phyloP scores from a whole-genome alignment of 331 rosid species.

The Erythrophleum ivorense region DNA sequence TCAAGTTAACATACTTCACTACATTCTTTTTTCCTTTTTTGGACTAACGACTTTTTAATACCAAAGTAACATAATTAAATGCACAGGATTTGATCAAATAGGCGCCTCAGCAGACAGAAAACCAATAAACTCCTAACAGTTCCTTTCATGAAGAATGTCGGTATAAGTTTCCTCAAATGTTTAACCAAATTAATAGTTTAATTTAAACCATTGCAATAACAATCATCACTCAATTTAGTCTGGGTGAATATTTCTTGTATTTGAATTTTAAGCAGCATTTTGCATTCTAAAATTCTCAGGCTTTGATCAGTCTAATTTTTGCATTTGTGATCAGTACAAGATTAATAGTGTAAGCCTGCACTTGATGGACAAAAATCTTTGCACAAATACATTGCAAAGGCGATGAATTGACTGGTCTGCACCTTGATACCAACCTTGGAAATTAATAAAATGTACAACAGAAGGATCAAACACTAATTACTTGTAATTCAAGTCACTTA shows the following conservation, averaged over 20 bases:
- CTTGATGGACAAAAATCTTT: neutral
- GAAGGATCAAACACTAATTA: neutral
- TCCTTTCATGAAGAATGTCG: neutral
- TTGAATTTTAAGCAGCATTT: slow-evolving; percentile 20
- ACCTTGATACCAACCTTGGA: neutral
- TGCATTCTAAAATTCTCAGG: neutral
- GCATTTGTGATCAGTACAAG: slow-evolving; percentile 12
- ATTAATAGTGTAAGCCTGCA: slow-evolving; percentile 15
- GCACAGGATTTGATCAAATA: neutral
- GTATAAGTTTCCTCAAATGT: slow-evolving; percentile 18
- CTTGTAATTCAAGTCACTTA: neutral
- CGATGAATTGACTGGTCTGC: neutral
- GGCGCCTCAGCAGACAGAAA: slow-evolving; percentile 9
- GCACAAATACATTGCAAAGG: neutral
- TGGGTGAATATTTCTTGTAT: neutral
- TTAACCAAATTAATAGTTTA: slow-evolving; percentile 22
- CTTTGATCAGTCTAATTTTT: slow-evolving; percentile 12
- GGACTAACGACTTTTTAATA: no score
- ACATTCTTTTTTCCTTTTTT: no score
- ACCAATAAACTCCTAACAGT: slow-evolving; percentile 5
- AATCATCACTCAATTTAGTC: slow-evolving; percentile 10
- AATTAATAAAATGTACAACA: neutral
- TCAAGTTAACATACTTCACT: neutral
- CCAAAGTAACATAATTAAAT: neutral
- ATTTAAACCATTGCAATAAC: neutral